Base-by-base conservation (phyloP, 2,329 filamentous ascomycete species). In the Fusarium sp. region DNA sequence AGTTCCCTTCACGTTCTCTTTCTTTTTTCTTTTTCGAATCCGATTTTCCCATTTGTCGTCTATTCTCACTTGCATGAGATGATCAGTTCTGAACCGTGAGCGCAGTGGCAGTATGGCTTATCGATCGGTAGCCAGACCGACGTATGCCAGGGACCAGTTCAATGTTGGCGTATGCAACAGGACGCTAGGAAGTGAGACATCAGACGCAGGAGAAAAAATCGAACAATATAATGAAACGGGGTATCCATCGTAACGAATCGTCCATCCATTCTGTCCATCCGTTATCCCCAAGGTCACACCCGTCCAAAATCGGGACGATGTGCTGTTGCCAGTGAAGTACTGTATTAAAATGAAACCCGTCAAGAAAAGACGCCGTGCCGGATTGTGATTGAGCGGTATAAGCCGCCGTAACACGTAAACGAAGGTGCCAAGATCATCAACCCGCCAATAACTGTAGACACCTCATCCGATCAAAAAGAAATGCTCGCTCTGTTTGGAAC, bases 171-270 rank as follows among this genome's bases (percentile, higher is more conserved):
- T 75, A 66, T 76, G 65, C 58, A 66, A 65, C 56, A 69, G 69
- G 25, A 73, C 54, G 47, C 63, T 67, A 64, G 38, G 46, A 74
- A 71, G 62, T 32, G 52, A 71, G 62, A 75, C 60, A 67, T 54
- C 72, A 72, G 65, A 72, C 56, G 73, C 64, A 75, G 46, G 53
- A 70, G 44, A 66, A 69, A 71, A 67, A 63, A 47, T 59, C 61
- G 77, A 77, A 78, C 66, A 58, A 74, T 71, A 69, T 60, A 76
- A 70, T 66, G 57, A 80, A 76, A 69, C 78, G 76, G 82, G 83
- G 83, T 84, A 85, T 85, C 82, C 83, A 80, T 85, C 83, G 76
- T 83, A 77, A 81, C 80, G 79, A 82, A 80, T 84, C 83, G 78
- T 84, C 81, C 83, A 84, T 83, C 76, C 83, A 83, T 83, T 84